These are phyloP conservation scores for Nitzschia sp. DNA, from an alignment of 108 stramenopile species.

Conservation along the genomic window DNA sequence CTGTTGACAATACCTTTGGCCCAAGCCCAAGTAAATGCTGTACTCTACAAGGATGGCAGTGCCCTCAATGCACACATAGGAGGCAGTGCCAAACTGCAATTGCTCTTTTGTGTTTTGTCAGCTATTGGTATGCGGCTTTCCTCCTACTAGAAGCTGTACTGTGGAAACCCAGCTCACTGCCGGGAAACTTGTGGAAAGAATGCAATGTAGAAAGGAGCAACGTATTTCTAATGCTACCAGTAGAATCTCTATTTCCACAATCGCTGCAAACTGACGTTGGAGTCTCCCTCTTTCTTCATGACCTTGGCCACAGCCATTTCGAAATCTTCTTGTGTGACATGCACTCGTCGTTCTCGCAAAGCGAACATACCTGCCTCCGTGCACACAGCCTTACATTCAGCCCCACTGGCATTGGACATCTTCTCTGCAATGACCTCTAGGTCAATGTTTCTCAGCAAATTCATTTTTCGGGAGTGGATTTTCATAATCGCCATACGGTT, in stretches of 20 bases:
- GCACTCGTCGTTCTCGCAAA: constrained; percentile 96
- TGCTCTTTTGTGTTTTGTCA: constrained; percentile 76
- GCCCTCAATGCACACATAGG: constrained; percentile 79
- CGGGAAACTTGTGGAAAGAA: too few species aligned
- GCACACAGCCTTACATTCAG: constrained; percentile 99
- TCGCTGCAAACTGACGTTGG: constrained; percentile 92
- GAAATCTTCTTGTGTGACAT: constrained; percentile 99
- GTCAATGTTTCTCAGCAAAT: constrained; percentile 95
- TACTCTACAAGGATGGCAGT: constrained; percentile 71
- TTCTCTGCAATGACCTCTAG: constrained; percentile 90
- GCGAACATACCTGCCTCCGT: constrained; percentile 99
- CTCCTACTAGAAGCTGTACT: background rate
- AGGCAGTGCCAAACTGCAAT: constrained; percentile 72
- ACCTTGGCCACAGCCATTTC: constrained; percentile 99
- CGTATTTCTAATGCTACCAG: background rate
- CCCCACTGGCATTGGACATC: constrained; percentile 94
- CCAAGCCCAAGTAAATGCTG: constrained; percentile 48
- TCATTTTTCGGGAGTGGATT: constrained; percentile 98
- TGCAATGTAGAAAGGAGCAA: background rate
- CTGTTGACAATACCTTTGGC: constrained; percentile 65
- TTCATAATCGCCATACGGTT: constrained; percentile 90
- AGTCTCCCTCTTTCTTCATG: constrained; percentile 99
- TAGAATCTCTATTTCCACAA: constrained; percentile 91
- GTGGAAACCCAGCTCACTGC: too few species aligned
- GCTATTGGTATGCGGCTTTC: constrained; percentile 23